Conservation (phyloP, 2,329 filamentous ascomycete species). For the Acrodontium crateriforme region DNA sequence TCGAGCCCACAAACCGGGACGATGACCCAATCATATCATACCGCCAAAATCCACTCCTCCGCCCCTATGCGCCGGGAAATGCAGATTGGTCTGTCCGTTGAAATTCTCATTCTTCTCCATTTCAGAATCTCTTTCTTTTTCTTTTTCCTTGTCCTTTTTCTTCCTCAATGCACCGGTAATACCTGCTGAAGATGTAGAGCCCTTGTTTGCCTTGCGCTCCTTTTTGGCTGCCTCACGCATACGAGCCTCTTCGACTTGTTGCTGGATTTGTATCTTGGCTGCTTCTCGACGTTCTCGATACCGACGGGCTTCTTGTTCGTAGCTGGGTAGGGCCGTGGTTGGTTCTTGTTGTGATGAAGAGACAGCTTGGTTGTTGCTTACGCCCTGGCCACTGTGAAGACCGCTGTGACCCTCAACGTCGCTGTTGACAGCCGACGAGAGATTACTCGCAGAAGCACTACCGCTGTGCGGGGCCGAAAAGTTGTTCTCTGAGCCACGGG, state of each 20-base stretch:
- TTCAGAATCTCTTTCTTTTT: constrained; percentile 16
- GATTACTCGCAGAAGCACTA: constrained; percentile 16
- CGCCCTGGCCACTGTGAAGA: too few species aligned
- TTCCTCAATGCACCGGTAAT: constrained; percentile 25
- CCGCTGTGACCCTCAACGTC: constrained; percentile 16
- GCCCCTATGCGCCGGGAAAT: too few species aligned
- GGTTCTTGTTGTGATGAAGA: constrained; percentile 3
- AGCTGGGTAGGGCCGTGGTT: constrained; percentile 21
- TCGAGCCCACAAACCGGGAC: too few species aligned
- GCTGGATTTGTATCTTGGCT: constrained; percentile 17
- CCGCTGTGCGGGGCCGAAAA: constrained; percentile 7
- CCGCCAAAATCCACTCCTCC: too few species aligned
- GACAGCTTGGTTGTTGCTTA: too few species aligned
- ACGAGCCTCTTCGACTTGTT: constrained; percentile 20
- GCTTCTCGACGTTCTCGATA: constrained; percentile 19
- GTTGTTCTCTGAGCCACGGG: constrained; percentile 6
- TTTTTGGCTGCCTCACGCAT: constrained; percentile 21
- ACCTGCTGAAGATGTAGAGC: constrained; percentile 27
- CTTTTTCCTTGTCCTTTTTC: constrained; percentile 21
- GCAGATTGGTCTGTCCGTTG: constrained; percentile 12
- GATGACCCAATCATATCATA: too few species aligned
- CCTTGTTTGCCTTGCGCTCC: constrained; percentile 22
- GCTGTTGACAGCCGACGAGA: constrained; percentile 20
- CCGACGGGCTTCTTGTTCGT: constrained; percentile 20
- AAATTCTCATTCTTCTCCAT: too few species aligned